These are phyloP conservation scores for Pseudogymnoascus sp. DNA, from an alignment of 2,329 filamentous ascomycete genomes.

Conservation along the genomic window DNA sequence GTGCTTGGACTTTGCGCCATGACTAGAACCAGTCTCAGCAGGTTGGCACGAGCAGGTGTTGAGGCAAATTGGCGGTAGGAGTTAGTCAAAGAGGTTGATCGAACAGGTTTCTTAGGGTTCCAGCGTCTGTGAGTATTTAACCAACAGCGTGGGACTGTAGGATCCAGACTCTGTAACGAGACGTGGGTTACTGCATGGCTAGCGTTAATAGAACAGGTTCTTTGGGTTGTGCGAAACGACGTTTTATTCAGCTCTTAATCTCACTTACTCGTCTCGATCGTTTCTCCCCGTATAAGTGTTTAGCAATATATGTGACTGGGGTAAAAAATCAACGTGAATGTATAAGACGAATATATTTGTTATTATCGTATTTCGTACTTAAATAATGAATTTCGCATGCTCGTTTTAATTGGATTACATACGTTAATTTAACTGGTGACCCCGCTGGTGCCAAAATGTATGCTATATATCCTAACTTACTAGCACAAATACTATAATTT, in stretches of 20 bases:
- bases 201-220: background rate
- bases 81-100: background rate
- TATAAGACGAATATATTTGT: background rate
- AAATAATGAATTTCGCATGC: background rate
- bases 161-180: background rate
- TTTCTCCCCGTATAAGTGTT: background rate
- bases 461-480: background rate
- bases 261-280: background rate
- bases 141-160: background rate
- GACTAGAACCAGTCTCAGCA: background rate
- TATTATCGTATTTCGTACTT: background rate
- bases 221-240: background rate
- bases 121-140: background rate
- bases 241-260: background rate
- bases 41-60: background rate
- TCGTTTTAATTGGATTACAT: background rate
- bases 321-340: background rate
- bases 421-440: background rate
- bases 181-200: background rate
- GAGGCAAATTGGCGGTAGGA: background rate
- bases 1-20: background rate
- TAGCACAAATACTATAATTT: conserved; percentile 9
- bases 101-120: background rate
- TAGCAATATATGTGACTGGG: background rate
- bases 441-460: background rate